Base-by-base conservation (phyloP, 176 grass and related monocot species). In the Hordeum marinum region DNA sequence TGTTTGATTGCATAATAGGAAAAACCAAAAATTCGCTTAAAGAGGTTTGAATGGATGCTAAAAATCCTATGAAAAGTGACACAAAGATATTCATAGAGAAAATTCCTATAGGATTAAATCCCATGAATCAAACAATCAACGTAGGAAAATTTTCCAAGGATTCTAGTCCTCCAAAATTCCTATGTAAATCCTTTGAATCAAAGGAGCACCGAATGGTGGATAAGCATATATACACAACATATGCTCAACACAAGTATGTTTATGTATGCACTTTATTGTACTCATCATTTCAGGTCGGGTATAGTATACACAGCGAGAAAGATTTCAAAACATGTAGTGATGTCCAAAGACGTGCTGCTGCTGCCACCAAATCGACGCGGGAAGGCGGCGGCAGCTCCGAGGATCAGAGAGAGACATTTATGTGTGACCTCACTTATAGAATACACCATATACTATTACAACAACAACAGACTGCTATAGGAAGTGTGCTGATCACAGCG, bases 381-480 rank as follows among this genome's bases (percentile, higher is more conserved):
- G 23, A 78, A 63, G 15, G 26, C 14, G 15, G 48, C 48, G 34
- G 63, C n/a, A 20, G 42, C 65, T 73, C 79, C 81, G 83, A 83
- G 21, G 80, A 24, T 32, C 42, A 42, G 35, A 17, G 15, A 43
- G 45, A 35, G 82, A 42, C 58, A 39, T 52, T 34, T 75, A 48
- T 75, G 58, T 48, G 40, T 52, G 29, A 76, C 59, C 59, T 48
- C 69, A 7, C 36, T 32, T 43, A 39, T 63, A 46, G 26, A 83
- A 63, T n/a, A 74, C 68, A 61, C 32, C 32, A 13, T 39, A 34
- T 26, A 61, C 68, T 39, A 62, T 60, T 27, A 82, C 72, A 81
- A 81, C 78, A 80, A 34, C 27, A 85, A n/a, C 71, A 82, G 65
- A 89, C 11, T 42, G 23, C 71, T 85, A 82, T 77, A 81, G 18